Evolutionary conservation across 73 alveolate species (phyloP).

Genomic region (Uronychia setigera): DNA sequence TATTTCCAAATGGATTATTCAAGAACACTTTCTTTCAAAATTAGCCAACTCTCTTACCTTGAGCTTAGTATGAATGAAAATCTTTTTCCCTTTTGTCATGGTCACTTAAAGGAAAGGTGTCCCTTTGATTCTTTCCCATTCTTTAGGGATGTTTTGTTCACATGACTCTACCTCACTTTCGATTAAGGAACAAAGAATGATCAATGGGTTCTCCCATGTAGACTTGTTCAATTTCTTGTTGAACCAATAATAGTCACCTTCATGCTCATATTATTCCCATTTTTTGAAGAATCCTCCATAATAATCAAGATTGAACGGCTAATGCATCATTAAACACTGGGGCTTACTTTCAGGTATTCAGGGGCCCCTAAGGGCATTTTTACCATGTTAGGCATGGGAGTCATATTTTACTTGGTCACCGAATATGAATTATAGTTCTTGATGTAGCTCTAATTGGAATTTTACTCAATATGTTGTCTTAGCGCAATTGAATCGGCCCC

Average conservation of each 20-base stretch:
- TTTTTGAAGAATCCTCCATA: slow-evolving; percentile 36
- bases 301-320: slow-evolving; percentile 23
- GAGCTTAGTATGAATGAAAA: not conserved
- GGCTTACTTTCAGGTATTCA: not conserved
- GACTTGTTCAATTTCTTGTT: not conserved
- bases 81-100: not conserved
- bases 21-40: not conserved
- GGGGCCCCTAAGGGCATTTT: not conserved
- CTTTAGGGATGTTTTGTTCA: slow-evolving; percentile 2
- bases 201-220: slow-evolving; percentile 37
- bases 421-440: not conserved
- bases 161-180: slow-evolving; percentile 21
- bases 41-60: not conserved
- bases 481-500: not conserved
- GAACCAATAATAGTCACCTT: slow-evolving; percentile 35
- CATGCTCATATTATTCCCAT: slow-evolving; percentile 25
- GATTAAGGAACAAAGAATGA: slow-evolving; percentile 10
- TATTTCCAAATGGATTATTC: not conserved
- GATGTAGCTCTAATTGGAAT: not conserved
- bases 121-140: slow-evolving; percentile 34
- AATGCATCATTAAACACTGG: not conserved
- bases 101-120: slow-evolving; percentile 15
- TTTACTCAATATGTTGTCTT: not conserved
- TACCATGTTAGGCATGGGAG: not conserved
- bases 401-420: not conserved